Base-by-base conservation (phyloP, 2,329 filamentous ascomycete species). In the Beauveria medogensis region DNA sequence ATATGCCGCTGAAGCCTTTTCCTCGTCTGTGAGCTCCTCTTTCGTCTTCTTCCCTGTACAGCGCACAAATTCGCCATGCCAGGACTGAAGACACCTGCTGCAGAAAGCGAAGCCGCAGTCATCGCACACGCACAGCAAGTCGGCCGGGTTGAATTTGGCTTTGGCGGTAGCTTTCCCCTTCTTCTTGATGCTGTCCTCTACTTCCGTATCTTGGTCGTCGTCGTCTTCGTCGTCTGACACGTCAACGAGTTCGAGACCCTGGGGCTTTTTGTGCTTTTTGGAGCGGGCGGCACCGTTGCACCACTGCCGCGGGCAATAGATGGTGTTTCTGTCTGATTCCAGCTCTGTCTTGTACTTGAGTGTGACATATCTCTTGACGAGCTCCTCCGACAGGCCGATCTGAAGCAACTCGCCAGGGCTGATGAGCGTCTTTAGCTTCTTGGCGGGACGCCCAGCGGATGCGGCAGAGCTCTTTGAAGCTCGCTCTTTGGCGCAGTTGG, bases 31-130 rank as follows among this genome's bases (percentile, higher is more conserved):
- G 57, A 96, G 80, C 70, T 94, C 90, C 26, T 81, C 83, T 43
- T 81, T 79, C 47, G 86, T 80, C 58, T 86, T 82, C 61, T 84
- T 86, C 59, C 86, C 86, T 64, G 82, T 82, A 67, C 89, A 91
- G n/a, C 82, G 81, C 48, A 78, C 76, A 64, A 92, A 88, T 66
- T 94, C 90, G 63, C 94, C 94, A 70, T 99, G 94, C 94, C 94
- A 99, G n/a, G 90, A 88, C 69, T 89, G 82, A 24, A 69, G 73
- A 66, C 85, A 87, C 55, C 82, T 78, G 64, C 75, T 78, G 75
- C 94, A 99, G 72, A 99, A 99, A 14, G 94, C 93, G 67, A 94
- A 91, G 12, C 80, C 79, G 74, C 92, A 97, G 70, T 95, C 90
- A 71, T 92, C 90, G 73, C 94, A 99, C 51, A 97, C 86, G 30